Percentiles rank a stretch among this genome's conserved stretches.
Conservation (phyloP, 1,284 basidiomycete genomes). For the Taiwanofungus camphoratus region DNA sequence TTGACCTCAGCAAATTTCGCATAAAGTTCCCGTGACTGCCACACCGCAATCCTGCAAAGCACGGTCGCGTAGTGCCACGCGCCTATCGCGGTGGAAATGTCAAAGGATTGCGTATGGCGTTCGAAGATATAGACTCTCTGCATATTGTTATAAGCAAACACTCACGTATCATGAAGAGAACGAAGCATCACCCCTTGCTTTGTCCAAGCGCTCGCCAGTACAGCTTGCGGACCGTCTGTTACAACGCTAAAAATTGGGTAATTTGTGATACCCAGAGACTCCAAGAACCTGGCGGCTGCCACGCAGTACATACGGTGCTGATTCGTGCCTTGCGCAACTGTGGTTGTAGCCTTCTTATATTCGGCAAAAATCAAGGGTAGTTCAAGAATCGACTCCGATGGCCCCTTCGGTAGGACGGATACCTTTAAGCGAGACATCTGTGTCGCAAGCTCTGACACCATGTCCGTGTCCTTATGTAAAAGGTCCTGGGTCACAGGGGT, state of each 20-base stretch:
- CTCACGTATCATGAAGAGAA: no score
- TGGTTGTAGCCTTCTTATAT: neutral
- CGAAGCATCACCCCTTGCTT: no score
- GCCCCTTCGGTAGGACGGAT: no score
- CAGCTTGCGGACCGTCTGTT: neutral
- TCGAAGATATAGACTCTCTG: constrained; percentile 1
- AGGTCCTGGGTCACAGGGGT: no score
- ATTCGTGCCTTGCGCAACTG: neutral
- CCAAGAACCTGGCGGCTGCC: neutral
- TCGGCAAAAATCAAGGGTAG: no score
- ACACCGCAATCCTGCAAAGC: neutral
- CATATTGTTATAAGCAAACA: neutral
- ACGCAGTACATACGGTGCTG: no score
- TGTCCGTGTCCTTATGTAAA: no score
- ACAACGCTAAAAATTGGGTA: neutral
- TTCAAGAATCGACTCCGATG: no score
- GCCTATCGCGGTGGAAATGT: constrained; percentile 1
- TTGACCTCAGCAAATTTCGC: no score
- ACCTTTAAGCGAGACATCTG: no score
- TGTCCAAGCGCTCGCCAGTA: neutral
- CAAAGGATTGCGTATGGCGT: neutral
- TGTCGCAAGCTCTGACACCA: no score
- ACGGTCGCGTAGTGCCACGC: constrained; percentile 4
- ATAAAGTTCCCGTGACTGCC: no score
- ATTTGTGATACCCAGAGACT: neutral